phyloP scores from a whole-genome alignment of 1,284 basidiomycete species.

The Cutaneotrichosporon sp. region DNA sequence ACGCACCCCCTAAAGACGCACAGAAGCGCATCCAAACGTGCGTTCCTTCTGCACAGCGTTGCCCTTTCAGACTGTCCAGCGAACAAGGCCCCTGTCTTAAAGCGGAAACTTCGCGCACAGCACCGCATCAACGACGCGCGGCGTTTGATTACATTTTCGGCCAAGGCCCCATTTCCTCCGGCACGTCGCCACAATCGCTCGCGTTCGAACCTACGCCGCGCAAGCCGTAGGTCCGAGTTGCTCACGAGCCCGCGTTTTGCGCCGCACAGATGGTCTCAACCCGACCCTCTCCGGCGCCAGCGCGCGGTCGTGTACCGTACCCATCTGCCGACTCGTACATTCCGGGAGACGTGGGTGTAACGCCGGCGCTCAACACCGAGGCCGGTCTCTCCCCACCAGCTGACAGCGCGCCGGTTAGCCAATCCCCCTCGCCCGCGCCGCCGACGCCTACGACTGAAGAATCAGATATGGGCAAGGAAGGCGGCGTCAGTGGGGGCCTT shows the following conservation, averaged over 20 bases:
- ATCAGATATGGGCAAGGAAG: constrained; percentile 1
- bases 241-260: constrained; percentile 1
- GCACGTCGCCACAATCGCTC: background rate
- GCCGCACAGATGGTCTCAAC: constrained; percentile 36
- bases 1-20: no score
- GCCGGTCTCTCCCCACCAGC: background rate
- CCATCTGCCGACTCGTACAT: constrained; percentile 36
- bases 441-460: background rate
- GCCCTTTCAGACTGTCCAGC: no score
- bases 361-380: constrained; percentile 1
- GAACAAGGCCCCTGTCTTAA: no score
- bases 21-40: no score
- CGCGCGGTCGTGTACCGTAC: constrained; percentile 36
- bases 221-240: constrained; percentile 5
- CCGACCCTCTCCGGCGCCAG: constrained; percentile 37
- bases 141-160: background rate
- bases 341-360: constrained; percentile 32
- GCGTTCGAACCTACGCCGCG: constrained; percentile 4
- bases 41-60: no score
- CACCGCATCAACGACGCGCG: background rate
- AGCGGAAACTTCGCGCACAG: no score
- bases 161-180: background rate
- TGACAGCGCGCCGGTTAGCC: background rate
- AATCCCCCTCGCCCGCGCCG: background rate
- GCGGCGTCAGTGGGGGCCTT: background rate